Evolutionary conservation across 768 basidiomycete species (phyloP).

Genomic region (Tulasnella sp.): DNA sequence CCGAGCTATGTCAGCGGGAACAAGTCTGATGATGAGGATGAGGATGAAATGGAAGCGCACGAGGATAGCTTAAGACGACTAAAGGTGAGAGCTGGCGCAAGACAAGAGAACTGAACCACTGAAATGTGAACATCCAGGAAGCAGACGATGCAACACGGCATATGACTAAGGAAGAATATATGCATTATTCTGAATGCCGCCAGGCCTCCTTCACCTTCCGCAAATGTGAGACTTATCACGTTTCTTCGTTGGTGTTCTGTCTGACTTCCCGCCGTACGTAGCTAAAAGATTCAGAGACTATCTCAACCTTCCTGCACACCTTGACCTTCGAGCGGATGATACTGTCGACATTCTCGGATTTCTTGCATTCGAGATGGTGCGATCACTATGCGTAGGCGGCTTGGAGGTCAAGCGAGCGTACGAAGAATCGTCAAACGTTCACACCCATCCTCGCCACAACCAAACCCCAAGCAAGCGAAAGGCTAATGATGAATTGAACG

Average conservation of each 20-base stretch:
- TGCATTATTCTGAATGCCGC: slow-evolving; percentile 92
- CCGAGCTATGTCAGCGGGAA: slow-evolving; percentile 44
- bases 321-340: slow-evolving; percentile 84
- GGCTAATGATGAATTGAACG: slow-evolving; percentile 36
- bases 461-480: slow-evolving; percentile 39
- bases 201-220: slow-evolving; percentile 96
- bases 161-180: slow-evolving; percentile 96
- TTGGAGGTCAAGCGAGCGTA: slow-evolving; percentile 71
- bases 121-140: slow-evolving; percentile 41
- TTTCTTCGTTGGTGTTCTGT: slow-evolving; percentile 6
- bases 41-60: slow-evolving; percentile 91
- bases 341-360: slow-evolving; percentile 96
- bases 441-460: slow-evolving; percentile 43
- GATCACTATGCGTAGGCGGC: slow-evolving; percentile 81
- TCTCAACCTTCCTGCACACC: slow-evolving; percentile 73
- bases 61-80: slow-evolving; percentile 86
- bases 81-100: slow-evolving; percentile 38
- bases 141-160: slow-evolving; percentile 89
- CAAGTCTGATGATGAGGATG: slow-evolving; percentile 89
- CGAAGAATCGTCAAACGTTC: slow-evolving; percentile 36
- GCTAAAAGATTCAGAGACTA: slow-evolving; percentile 94
- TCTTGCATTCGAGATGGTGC: slow-evolving; percentile 94
- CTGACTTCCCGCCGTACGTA: slow-evolving; percentile 25
- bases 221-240: slow-evolving; percentile 50
- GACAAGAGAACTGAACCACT: background rate